Evolutionary conservation across 1,139 yeast genomes (phyloP), one percentile per base, ranked within the genome.

Genomic region (Candida sanyaensis): DNA sequence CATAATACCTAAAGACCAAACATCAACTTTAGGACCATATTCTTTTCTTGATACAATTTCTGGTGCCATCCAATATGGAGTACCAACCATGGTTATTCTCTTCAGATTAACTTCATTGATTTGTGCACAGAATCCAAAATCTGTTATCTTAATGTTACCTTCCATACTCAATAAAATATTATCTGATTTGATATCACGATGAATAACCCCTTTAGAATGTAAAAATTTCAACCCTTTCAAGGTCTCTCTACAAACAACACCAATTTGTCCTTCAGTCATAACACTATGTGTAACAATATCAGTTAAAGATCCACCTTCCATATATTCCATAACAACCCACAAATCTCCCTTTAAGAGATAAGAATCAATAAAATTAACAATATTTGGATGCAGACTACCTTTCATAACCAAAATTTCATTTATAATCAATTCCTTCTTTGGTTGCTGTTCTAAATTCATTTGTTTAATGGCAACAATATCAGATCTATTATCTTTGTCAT

Each of bases 11-110:
- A 93, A 73, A 10, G 97, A 89, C 99, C 99, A 93, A 45, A 95
- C 86, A 68, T 93, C 99, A 48, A 93, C 97, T 68, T 95, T 92
- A 37, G 97, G 96, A 1, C 97, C 99, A 65, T 93, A 93, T 59
- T 91, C 97, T 63, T 92, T 91, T 55, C 96, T 77, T 8, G 91
- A 83, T 21, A 93, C 97, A 49, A 93, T 97, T 68, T 93, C 99
- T 2, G 99, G 99, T 0, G 99, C 99, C 99, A 93, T 93, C 99
- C 99, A 93, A 66, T 93, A 93, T 5, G 99, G 99, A 0, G 99
- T 93, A n/a, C 99, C 99, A 17, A 93, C 99, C 96, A 93, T 89
- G 2, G 99, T 93, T 6, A 96, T 91, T 66, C 99, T 82, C 68
- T 92, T 92, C 53, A 86, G 71, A 51, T 88, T 86, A 44, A 81